These are phyloP conservation scores for Aegilops sharonensis DNA, from an alignment of 176 grass and related monocot species.

Conservation along the genomic window DNA sequence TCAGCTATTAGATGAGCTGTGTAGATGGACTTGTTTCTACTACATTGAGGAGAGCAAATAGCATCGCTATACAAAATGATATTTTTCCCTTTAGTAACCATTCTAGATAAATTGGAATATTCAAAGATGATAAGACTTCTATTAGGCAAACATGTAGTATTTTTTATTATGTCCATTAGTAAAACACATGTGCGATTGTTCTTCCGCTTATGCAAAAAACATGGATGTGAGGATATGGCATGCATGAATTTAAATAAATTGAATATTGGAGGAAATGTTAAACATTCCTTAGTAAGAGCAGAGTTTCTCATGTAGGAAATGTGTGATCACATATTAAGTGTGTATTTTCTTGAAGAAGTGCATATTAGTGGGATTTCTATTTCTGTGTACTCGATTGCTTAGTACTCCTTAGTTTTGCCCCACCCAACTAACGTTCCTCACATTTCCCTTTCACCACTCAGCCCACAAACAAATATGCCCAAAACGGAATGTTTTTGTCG, in stretches of 20 bases:
- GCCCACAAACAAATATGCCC: too few relatives aligned
- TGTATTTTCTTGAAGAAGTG: too few relatives aligned
- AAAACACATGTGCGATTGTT: not conserved
- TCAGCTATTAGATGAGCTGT: too few relatives aligned
- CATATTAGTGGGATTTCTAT: too few relatives aligned
- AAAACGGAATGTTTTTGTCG: too few relatives aligned
- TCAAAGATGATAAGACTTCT: not conserved
- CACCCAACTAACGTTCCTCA: too few relatives aligned
- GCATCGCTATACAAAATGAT: slow-evolving; percentile 3
- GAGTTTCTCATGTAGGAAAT: not conserved
- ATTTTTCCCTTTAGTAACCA: not conserved
- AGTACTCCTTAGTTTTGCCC: too few relatives aligned
- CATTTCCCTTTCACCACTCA: too few relatives aligned
- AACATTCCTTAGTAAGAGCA: not conserved
- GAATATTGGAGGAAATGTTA: not conserved
- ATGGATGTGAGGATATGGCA: not conserved
- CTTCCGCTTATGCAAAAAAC: not conserved
- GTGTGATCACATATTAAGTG: not conserved
- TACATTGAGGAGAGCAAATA: not conserved
- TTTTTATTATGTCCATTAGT: not conserved
- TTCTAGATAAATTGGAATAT: not conserved
- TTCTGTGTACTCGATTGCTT: too few relatives aligned
- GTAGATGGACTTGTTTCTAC: slow-evolving; percentile 14
- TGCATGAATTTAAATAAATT: not conserved
- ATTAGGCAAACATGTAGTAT: not conserved